Evolutionary conservation across 306 rosid genomes (phyloP).

Genomic region (Echinosophora koreensis): DNA sequence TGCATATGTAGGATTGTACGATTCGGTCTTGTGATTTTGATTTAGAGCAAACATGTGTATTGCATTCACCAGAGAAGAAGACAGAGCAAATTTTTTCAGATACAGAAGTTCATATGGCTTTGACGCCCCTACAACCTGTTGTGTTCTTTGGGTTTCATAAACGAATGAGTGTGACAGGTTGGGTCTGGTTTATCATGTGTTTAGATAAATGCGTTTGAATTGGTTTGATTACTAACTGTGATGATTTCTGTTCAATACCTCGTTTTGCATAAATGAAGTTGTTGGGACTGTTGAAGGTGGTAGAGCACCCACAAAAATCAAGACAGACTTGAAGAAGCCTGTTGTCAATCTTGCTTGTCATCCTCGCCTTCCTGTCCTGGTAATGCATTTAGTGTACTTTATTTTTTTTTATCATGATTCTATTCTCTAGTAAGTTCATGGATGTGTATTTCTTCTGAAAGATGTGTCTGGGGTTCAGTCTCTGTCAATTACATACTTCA

Average conservation of each 20-base stretch:
- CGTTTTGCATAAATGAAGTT: conserved; percentile 67
- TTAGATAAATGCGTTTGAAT: conserved; percentile 20
- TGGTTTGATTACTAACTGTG: conserved; percentile 34
- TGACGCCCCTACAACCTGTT: conserved; percentile 95
- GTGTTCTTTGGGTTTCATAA: conserved; percentile 91
- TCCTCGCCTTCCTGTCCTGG: conserved; percentile 96
- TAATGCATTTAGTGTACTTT: conserved; percentile 48
- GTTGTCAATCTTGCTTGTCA: conserved; percentile 96
- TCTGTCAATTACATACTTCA: conserved; percentile 43
- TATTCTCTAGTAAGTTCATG: conserved; percentile 31
- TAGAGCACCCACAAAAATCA: conserved; percentile 85
- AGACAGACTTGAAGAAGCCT: conserved; percentile 93
- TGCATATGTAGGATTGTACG: conserved; percentile 84
- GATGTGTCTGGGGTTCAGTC: not conserved
- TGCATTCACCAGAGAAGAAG: conserved; percentile 96
- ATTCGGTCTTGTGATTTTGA: conserved; percentile 97
- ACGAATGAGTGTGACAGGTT: conserved; percentile 97
- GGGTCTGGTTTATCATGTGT: conserved; percentile 32
- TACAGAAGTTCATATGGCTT: conserved; percentile 92
- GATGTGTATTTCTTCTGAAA: conserved; percentile 16
- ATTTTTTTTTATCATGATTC: conserved; percentile 22
- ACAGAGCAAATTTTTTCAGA: conserved; percentile 83
- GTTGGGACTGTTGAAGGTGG: conserved; percentile 99
- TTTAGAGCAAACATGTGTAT: conserved; percentile 91
- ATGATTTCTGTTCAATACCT: conserved; percentile 36